Percentiles rank a stretch among this genome's conserved stretches.
phyloP scores from a whole-genome alignment of 441 rosid genomes.

The Mallotus repandus region DNA sequence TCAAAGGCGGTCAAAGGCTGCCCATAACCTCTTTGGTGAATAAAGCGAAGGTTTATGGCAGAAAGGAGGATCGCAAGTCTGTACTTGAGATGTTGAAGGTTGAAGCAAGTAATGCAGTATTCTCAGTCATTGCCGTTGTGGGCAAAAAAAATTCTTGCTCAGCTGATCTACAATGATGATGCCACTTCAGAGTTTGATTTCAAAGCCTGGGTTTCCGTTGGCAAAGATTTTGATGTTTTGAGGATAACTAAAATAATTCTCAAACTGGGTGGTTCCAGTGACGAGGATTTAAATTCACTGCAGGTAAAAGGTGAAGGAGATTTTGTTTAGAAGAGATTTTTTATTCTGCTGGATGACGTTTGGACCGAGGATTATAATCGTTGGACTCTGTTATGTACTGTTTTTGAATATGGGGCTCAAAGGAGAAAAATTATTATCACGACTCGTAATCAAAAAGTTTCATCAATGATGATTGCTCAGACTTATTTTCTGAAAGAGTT shows the following conservation, averaged over 20 bases:
- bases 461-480: background rate
- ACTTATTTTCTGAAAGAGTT: background rate
- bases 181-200: background rate
- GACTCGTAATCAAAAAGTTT: background rate
- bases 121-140: constrained; percentile 11
- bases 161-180: constrained; percentile 14
- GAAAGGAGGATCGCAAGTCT: background rate
- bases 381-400: background rate
- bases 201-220: constrained; percentile 24
- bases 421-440: constrained; percentile 5
- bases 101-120: background rate
- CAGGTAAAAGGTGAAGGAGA: constrained; percentile 25
- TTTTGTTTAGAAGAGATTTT: constrained; percentile 12
- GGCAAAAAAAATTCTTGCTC: constrained; percentile 17
- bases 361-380: constrained; percentile 23
- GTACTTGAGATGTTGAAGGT: background rate
- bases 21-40: constrained; percentile 13
- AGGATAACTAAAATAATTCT: constrained; percentile 15
- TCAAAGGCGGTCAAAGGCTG: background rate
- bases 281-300: constrained; percentile 6
- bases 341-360: constrained; percentile 16
- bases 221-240: constrained; percentile 18
- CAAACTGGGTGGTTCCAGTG: background rate
- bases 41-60: background rate
- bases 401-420: background rate